phyloP scores from a whole-genome alignment of 192 early-diverging fungal genomes.

The Coemansia umbellata region DNA sequence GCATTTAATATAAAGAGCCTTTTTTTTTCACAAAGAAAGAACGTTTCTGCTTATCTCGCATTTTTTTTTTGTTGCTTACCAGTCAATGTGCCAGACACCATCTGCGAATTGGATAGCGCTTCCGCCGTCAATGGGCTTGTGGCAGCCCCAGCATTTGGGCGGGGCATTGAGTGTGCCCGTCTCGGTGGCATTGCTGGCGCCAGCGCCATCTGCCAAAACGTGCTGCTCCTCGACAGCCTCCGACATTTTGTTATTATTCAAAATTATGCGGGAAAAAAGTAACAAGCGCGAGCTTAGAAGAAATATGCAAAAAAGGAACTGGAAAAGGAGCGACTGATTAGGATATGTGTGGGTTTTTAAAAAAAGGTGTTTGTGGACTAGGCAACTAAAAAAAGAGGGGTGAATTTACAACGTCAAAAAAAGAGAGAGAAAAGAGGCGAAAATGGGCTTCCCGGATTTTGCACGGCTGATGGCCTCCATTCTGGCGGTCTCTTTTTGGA shows the following conservation, averaged over 20 bases:
- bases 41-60: neutral
- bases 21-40: too few species aligned
- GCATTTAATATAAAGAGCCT: neutral
- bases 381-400: neutral
- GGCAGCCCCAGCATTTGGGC: constrained; percentile 66
- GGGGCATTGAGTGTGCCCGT: constrained; percentile 21
- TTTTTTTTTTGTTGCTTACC: constrained; percentile 51
- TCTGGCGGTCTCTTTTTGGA: too few species aligned
- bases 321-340: neutral
- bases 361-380: neutral
- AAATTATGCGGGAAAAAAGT: neutral
- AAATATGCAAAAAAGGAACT: constrained; percentile 2
- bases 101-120: constrained; percentile 78
- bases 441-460: too few species aligned
- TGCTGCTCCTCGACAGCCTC: too few species aligned
- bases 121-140: constrained; percentile 65
- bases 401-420: neutral
- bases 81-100: constrained; percentile 76
- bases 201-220: constrained; percentile 19
- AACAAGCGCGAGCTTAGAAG: neutral
- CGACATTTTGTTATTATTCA: constrained; percentile 8
- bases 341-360: too few species aligned
- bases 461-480: too few species aligned
- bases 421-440: too few species aligned
- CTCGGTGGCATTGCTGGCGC: constrained; percentile 9